Evolutionary conservation across 352 stramenopile species (phyloP), one percentile per base, ranked within the genome.

Genomic region (Phytopythium delawarense): DNA sequence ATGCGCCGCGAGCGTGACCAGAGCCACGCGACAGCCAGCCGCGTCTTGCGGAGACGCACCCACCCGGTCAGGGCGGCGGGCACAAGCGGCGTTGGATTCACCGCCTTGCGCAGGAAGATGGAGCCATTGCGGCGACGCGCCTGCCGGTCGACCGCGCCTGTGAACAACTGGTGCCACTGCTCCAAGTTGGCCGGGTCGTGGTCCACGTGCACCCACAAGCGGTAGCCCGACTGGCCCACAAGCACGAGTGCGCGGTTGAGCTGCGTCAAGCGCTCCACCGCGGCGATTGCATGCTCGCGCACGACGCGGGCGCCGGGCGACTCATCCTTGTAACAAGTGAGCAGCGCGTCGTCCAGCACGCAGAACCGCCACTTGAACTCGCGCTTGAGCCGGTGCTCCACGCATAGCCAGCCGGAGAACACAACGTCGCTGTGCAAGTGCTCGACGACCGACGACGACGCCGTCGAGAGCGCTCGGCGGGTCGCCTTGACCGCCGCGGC

Each of bases 221-320:
- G 64, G 42, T 69, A 62, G 15, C 66, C 63, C 9, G 66, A 54
- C 21, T 23, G 46, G 44, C 74, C 71, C 1, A 77, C 64, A 16
- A 84, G 57, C 53, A 79, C 21, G 9, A 84, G 62, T 1, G 70
- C 71, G 45, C 76, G 73, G 48, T 84, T 84, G 51, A 82, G 59
- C 11, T 65, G 72, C 42, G 78, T 63, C 35, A 84, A 64, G 13
- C 76, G 71, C 55, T 82, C 66, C 16, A 78, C 76, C n/a, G 57
- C 59, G 1, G 55, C 53, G 18, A 81, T 59, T 11, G 60, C 32
- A 49, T 68, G 58, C 57, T 65, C 52, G 2, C 35, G 48, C 16
- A 73, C 49, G 16, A 59, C 54, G 11, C 53, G 48, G 13, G 65
- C 59, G n/a, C 35, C 28, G 30, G 42, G 40, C 23, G 37, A 2